A percentile compares a stretch with the other conserved stretches of the same genome.
Evolutionary conservation across 1,139 yeast species (phyloP).

Genomic region (Taphrina deformans): DNA sequence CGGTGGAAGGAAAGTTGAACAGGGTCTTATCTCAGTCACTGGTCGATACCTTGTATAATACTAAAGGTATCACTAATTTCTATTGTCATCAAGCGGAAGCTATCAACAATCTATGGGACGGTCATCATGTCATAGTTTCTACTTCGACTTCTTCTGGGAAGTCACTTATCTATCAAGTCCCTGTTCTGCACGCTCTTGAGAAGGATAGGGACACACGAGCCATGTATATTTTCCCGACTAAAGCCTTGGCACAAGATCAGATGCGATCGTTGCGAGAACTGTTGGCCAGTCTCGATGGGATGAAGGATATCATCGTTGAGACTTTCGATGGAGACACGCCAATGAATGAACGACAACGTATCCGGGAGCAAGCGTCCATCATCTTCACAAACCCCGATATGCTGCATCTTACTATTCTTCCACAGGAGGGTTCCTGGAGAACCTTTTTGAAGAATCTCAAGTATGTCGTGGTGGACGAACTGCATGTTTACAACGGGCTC

Average conservation of each 20-base stretch:
- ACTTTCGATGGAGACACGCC: constrained; percentile 96
- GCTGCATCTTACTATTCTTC: constrained; percentile 79
- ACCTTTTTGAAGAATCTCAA: constrained; percentile 63
- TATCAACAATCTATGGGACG: constrained; percentile 55
- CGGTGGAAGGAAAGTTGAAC: constrained; percentile 26
- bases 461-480: constrained; percentile 81
- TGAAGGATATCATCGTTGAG: constrained; percentile 53
- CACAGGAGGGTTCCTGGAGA: constrained; percentile 72
- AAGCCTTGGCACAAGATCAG: constrained; percentile 96
- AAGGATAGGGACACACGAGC: constrained; percentile 64
- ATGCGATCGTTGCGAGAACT: constrained; percentile 69
- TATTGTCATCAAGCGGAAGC: constrained; percentile 85
- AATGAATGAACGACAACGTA: constrained; percentile 52
- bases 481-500: constrained; percentile 84
- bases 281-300: constrained; percentile 45
- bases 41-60: constrained; percentile 52
- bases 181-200: constrained; percentile 60
- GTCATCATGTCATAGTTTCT: constrained; percentile 73
- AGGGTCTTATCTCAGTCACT: constrained; percentile 51
- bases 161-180: constrained; percentile 84
- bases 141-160: constrained; percentile 97
- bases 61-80: constrained; percentile 53
- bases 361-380: constrained; percentile 67
- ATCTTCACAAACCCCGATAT: constrained; percentile 95
- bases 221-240: constrained; percentile 89